A percentile compares a stretch with the other conserved stretches of the same genome.
phyloP scores from a whole-genome alignment of 208 protist genomes.

The Leishmania mexicana region DNA sequence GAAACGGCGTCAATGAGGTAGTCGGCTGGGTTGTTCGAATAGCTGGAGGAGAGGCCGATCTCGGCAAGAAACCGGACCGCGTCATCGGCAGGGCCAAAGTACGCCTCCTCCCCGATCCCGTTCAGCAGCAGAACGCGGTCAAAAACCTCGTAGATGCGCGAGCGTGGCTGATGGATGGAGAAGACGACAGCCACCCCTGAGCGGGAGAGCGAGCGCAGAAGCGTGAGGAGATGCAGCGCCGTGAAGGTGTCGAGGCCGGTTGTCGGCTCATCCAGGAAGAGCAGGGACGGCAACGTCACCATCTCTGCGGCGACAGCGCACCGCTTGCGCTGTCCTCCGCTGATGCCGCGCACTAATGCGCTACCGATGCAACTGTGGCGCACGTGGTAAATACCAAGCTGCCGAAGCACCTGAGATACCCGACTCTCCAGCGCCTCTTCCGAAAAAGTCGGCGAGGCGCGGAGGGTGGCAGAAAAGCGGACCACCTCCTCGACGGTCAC shows the following conservation, averaged over 20 bases:
- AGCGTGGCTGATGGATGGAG: constrained; percentile 81
- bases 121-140: constrained; percentile 85
- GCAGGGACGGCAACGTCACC: constrained; percentile 56
- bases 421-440: constrained; percentile 17
- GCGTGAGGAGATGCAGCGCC: constrained; percentile 56
- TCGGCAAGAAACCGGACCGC: constrained; percentile 63
- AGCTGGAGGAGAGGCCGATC: constrained; percentile 43
- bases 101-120: constrained; percentile 73
- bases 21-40: constrained; percentile 82
- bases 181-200: constrained; percentile 60
- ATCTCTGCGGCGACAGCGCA: constrained; percentile 71
- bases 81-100: constrained; percentile 67
- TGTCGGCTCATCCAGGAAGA: constrained; percentile 84
- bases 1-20: constrained; percentile 75
- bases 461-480: constrained; percentile 64
- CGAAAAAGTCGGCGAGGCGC: constrained; percentile 38
- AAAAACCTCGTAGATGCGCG: constrained; percentile 60
- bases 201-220: constrained; percentile 49
- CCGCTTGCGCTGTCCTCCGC: constrained; percentile 80
- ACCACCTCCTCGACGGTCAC: constrained; percentile 76
- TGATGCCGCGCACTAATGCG: constrained; percentile 57
- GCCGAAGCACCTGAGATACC: constrained; percentile 20
- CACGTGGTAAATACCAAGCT: constrained; percentile 61
- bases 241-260: constrained; percentile 89
- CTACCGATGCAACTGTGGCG: constrained; percentile 51